Conservation (phyloP, 2,329 filamentous ascomycete genomes). For the Phaeosphaeriaceae sp. region DNA sequence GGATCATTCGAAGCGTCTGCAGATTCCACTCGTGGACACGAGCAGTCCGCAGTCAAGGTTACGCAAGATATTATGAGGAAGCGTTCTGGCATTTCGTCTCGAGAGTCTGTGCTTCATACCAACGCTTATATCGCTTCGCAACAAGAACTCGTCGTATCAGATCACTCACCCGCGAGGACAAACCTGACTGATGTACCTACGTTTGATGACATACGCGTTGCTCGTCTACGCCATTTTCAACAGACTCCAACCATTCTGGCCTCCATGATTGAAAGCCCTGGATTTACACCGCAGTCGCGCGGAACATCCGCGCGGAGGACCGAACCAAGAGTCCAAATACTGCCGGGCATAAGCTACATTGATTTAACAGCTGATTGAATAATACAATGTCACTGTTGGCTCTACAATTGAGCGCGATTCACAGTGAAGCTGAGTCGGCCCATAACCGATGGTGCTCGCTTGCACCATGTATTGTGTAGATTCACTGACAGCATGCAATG, state of each 20-base stretch:
- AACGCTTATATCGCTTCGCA: background rate
- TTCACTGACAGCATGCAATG: too few relatives aligned
- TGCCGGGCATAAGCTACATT: conserved; percentile 12
- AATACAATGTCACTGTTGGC: background rate
- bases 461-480: too few relatives aligned
- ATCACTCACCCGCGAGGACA: background rate
- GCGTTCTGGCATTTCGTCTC: too few relatives aligned
- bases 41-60: too few relatives aligned
- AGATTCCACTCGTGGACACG: background rate
- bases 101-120: too few relatives aligned
- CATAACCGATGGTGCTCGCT: too few relatives aligned
- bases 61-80: too few relatives aligned
- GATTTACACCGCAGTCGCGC: background rate
- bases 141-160: background rate
- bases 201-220: conserved; percentile 16
- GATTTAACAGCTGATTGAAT: conserved; percentile 19
- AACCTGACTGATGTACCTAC: background rate
- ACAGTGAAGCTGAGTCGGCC: background rate
- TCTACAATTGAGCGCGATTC: background rate
- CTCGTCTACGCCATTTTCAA: conserved; percentile 19
- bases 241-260: background rate
- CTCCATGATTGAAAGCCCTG: background rate
- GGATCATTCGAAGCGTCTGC: background rate
- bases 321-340: background rate
- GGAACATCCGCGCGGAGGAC: background rate